These are phyloP conservation scores for Suillus bovinus DNA, from an alignment of 768 basidiomycete genomes.

Conservation along the genomic window DNA sequence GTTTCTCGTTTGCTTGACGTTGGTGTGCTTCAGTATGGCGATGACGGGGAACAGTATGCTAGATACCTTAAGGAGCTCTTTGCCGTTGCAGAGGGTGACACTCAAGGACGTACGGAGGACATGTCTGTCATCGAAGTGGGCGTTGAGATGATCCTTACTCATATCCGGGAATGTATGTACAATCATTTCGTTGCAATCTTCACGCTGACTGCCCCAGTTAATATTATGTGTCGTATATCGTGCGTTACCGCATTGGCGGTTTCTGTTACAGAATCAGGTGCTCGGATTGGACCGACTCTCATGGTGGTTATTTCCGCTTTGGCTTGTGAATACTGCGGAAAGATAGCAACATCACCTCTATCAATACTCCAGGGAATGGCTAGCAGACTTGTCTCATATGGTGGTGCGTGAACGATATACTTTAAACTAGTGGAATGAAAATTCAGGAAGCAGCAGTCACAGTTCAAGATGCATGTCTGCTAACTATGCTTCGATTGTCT, in stretches of 20 bases:
- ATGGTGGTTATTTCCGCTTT: conserved; percentile 71
- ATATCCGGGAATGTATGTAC: conserved; percentile 51
- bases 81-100: conserved; percentile 37
- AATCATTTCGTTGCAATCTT: neutral
- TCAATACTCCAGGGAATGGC: conserved; percentile 50
- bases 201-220: conserved; percentile 31
- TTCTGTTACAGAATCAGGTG: conserved; percentile 40
- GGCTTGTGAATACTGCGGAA: conserved; percentile 59
- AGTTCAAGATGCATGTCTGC: conserved; percentile 71
- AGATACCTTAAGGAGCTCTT: conserved; percentile 45
- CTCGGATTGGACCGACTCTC: conserved; percentile 52
- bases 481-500: conserved; percentile 69
- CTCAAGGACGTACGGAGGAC: conserved; percentile 27
- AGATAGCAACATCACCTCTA: conserved; percentile 48
- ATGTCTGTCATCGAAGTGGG: conserved; percentile 52
- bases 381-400: conserved; percentile 38
- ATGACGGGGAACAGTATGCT: conserved; percentile 63
- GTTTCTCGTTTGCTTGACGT: conserved; percentile 56
- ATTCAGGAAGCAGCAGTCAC: conserved; percentile 43
- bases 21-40: conserved; percentile 42
- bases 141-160: conserved; percentile 55
- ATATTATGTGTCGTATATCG: conserved; percentile 40
- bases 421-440: conserved; percentile 8
- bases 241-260: conserved; percentile 48
- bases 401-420: conserved; percentile 40